Evolutionary conservation across 257 asterid species (phyloP).

Genomic region (Rehmannia glutinosa): DNA sequence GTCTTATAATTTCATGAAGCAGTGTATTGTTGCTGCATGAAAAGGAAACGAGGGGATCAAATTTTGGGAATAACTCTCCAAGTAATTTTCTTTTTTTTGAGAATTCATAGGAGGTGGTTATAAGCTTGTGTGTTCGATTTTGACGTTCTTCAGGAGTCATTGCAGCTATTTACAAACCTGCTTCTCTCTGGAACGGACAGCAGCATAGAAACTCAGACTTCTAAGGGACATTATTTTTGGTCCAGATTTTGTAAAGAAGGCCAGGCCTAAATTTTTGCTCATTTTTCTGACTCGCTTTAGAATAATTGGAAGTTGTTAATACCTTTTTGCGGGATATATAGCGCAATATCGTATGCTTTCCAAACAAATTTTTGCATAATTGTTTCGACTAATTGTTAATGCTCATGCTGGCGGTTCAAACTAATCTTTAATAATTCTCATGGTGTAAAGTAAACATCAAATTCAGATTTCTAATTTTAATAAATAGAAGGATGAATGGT

Average conservation of each 20-base stretch:
- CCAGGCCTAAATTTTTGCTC: not conserved
- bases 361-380: too few species aligned
- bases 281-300: too few species aligned
- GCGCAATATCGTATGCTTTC: too few species aligned
- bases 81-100: not conserved
- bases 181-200: not conserved
- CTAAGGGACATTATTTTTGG: not conserved
- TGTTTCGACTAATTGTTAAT: not conserved
- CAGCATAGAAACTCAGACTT: not conserved
- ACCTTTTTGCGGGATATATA: not conserved
- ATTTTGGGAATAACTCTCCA: not conserved
- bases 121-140: too few species aligned
- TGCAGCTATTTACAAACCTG: not conserved
- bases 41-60: not conserved
- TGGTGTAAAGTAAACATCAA: not conserved
- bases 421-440: not conserved
- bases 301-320: not conserved
- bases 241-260: not conserved
- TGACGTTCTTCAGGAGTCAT: not conserved
- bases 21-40: not conserved
- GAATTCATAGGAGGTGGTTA: not conserved
- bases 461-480: not conserved
- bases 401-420: not conserved
- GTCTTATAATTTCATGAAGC: conserved; percentile 3
- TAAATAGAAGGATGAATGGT: not conserved